Percentiles rank a stretch among this genome's conserved stretches.
These are phyloP conservation scores for Aspergillus ochraceoroseus DNA, from an alignment of 2,329 filamentous ascomycete species.

Conservation along the genomic window DNA sequence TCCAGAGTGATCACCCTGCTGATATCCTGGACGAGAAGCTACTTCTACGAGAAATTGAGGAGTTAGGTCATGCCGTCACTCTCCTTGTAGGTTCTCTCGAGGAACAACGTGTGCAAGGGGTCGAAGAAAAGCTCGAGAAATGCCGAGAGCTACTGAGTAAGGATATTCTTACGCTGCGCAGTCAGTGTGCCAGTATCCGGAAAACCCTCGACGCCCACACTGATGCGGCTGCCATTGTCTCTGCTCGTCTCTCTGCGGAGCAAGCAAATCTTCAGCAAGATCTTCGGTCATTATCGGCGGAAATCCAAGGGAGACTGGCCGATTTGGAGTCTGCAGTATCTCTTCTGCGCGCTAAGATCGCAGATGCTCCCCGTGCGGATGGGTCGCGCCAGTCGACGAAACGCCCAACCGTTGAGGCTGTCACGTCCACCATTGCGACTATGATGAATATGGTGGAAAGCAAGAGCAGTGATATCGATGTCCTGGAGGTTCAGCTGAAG, in stretches of 20 bases:
- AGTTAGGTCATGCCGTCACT: slow-evolving; percentile 61
- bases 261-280: slow-evolving; percentile 79
- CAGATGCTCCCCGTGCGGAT: slow-evolving; percentile 51
- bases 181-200: slow-evolving; percentile 72
- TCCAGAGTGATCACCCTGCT: slow-evolving; percentile 51
- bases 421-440: slow-evolving; percentile 83
- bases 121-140: slow-evolving; percentile 63
- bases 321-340: slow-evolving; percentile 76
- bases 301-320: slow-evolving; percentile 67
- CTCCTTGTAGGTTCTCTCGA: slow-evolving; percentile 62
- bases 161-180: slow-evolving; percentile 66
- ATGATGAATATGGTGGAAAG: slow-evolving; percentile 92
- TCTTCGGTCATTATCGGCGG: slow-evolving; percentile 68
- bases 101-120: slow-evolving; percentile 62
- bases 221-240: slow-evolving; percentile 64
- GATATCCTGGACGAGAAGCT: slow-evolving; percentile 69
- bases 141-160: slow-evolving; percentile 62
- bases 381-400: slow-evolving; percentile 34
- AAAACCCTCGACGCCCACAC: slow-evolving; percentile 66
- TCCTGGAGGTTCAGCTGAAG: slow-evolving; percentile 80
- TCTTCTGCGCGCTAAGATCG: slow-evolving; percentile 72
- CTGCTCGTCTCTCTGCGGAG: slow-evolving; percentile 75
- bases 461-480: slow-evolving; percentile 82
- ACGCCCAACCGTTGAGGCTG: slow-evolving; percentile 82
- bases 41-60: slow-evolving; percentile 69